phyloP scores from a whole-genome alignment of 805 yeast species.

The Metschnikowia shivogae region DNA sequence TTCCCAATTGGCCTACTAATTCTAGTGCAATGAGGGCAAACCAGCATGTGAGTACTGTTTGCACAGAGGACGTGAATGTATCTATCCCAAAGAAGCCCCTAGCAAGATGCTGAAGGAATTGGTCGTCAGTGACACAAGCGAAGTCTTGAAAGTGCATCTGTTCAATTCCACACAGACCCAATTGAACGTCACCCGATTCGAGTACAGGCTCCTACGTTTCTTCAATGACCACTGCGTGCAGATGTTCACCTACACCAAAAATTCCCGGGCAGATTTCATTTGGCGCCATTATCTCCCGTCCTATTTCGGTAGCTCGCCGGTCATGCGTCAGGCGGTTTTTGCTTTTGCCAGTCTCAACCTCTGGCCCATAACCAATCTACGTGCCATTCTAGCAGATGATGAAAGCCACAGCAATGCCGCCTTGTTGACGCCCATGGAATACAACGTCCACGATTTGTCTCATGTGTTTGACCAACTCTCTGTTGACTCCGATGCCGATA shows the following conservation, averaged over 20 bases:
- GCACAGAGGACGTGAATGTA: slow-evolving; percentile 25
- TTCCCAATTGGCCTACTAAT: slow-evolving; percentile 12
- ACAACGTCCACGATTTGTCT: slow-evolving; percentile 2
- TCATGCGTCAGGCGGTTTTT: slow-evolving; percentile 25
- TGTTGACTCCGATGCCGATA: slow-evolving; percentile 10
- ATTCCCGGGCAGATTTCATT: slow-evolving; percentile 17
- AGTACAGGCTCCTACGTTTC: slow-evolving; percentile 24
- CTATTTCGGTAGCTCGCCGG: slow-evolving; percentile 21
- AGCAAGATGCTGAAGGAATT: not conserved
- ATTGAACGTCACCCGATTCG: slow-evolving; percentile 21
- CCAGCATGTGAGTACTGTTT: slow-evolving; percentile 33
- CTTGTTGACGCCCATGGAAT: not conserved
- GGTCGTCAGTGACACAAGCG: not conserved
- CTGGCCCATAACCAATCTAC: slow-evolving; percentile 22
- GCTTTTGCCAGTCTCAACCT: slow-evolving; percentile 24
- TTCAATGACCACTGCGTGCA: slow-evolving; percentile 28
- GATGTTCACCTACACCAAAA: slow-evolving; percentile 23
- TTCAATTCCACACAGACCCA: slow-evolving; percentile 19
- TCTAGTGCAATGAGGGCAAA: slow-evolving; percentile 29
- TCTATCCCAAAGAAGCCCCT: slow-evolving; percentile 16
- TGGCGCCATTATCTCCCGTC: slow-evolving; percentile 28
- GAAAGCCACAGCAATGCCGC: not conserved
- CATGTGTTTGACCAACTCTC: slow-evolving; percentile 11
- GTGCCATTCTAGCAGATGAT: slow-evolving; percentile 8
- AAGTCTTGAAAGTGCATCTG: not conserved